Base-by-base conservation (phyloP, 768 basidiomycete genomes). In the Phlebiopsis gigantea region DNA sequence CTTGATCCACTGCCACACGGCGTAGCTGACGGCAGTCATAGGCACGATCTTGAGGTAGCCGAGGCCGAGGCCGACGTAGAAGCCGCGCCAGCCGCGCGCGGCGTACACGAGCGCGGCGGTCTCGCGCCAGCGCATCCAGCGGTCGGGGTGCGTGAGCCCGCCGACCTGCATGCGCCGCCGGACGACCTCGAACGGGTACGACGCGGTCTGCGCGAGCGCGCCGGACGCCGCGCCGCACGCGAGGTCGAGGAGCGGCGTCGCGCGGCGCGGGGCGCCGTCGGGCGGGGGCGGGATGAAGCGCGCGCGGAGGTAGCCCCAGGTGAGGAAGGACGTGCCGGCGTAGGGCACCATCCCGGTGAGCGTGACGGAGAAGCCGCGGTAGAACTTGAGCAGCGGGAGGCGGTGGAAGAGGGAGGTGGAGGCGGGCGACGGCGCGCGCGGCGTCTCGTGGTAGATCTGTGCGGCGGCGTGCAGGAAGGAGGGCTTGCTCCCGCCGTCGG, bases 361-460 rank as follows among this genome's bases (percentile, higher is more conserved):
- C 21, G 94, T 94, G 26, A 97, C 93, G 6, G 86, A 85, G 73
- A 98, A 98, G n/a, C 97, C 96, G 21, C 97, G 90, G 68, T 98
- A 99, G 73, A 98, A 93, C 65, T 95, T 91, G 55, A 94, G 79
- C 52, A 92, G 68, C 15, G 90, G 88, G 64, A 88, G 82, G 65
- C 46, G 61, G 51, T 61, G 47, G 58, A 57, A 54, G 72, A 68
- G 30, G 64, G 59, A 51, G 69, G 4, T 41, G 65, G 42, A 48
- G 62, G 43, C 10, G 66, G 29, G 19, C 46, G 67, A 58, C 12
- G 65, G 39, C 0, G 68, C 39, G 12, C 59, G 51, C 5, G 81
- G 66, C 25, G 78, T 76, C 75, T 95, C 92, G 56, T 73, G 73
- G 68, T 91, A 93, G 56, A 98, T 88, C 51, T 83, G 71, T 14